Evolutionary conservation across 2,329 filamentous ascomycete genomes (phyloP).

Genomic region (Diaporthe capsici): DNA sequence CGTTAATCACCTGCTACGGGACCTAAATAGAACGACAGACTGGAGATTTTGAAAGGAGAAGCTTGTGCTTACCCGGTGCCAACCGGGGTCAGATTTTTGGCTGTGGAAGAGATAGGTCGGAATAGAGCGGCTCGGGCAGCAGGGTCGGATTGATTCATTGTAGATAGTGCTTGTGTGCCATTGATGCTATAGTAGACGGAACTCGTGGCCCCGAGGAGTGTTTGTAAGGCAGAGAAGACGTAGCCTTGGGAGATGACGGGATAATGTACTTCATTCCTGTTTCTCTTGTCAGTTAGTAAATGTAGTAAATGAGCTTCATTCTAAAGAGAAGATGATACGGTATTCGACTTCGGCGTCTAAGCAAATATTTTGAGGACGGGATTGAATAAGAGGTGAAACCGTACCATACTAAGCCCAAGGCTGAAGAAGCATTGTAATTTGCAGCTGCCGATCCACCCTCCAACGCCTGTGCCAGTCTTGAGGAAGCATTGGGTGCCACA

Average conservation of each 20-base stretch:
- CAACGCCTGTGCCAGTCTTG: neutral
- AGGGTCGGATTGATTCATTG: constrained; percentile 5
- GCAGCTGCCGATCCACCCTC: neutral
- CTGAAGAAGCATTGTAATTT: neutral
- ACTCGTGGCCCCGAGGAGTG: neutral
- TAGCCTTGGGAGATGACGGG: neutral
- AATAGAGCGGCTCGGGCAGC: neutral
- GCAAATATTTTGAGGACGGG: neutral
- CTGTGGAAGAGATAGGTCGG: constrained; percentile 15
- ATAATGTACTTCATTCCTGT: constrained; percentile 25
- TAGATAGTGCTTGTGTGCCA: constrained; percentile 1
- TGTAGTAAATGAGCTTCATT: too few species aligned
- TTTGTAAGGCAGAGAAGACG: neutral
- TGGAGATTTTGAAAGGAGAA: neutral
- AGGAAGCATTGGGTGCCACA: constrained; percentile 3
- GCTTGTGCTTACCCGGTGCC: neutral
- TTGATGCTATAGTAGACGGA: constrained; percentile 24
- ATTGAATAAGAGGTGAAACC: neutral
- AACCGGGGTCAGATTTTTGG: neutral
- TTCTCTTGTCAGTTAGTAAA: neutral
- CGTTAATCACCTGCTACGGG: neutral
- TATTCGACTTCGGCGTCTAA: neutral
- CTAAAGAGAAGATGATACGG: neutral
- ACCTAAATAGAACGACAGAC: neutral
- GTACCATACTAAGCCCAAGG: constrained; percentile 25